These are phyloP conservation scores for Leccinum olivaceopallidum DNA, from an alignment of 768 basidiomycete genomes.

Conservation along the genomic window DNA sequence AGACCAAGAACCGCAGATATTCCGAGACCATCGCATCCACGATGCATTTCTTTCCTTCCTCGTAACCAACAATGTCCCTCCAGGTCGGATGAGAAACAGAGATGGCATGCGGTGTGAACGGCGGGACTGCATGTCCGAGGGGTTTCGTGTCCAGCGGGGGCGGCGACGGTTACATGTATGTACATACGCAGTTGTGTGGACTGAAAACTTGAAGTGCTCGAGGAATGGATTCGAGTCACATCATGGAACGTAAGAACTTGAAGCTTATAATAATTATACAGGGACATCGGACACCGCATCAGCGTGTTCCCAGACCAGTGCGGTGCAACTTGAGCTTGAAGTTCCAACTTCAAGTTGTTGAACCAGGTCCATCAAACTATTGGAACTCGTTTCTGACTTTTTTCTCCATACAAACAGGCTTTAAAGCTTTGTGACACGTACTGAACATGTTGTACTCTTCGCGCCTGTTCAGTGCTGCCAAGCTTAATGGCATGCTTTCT, in stretches of 20 bases:
- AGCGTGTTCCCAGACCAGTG: too few species aligned
- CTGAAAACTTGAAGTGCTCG: neutral
- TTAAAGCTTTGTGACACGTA: neutral
- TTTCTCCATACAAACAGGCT: neutral
- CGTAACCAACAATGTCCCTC: slow-evolving; percentile 89
- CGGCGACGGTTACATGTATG: slow-evolving; percentile 4
- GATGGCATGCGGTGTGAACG: slow-evolving; percentile 82
- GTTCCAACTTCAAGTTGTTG: too few species aligned
- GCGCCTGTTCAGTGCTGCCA: too few species aligned
- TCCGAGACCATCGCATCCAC: slow-evolving; percentile 80
- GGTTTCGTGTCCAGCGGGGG: slow-evolving; percentile 16
- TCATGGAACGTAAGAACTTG: too few species aligned
- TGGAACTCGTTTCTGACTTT: neutral
- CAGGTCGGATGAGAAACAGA: slow-evolving; percentile 95
- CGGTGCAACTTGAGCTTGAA: too few species aligned
- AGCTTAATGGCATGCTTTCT: too few species aligned
- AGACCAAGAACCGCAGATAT: slow-evolving; percentile 85
- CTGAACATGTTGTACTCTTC: too few species aligned
- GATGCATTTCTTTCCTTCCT: slow-evolving; percentile 83
- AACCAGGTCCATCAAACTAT: neutral
- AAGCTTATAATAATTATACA: too few species aligned
- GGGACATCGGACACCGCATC: neutral
- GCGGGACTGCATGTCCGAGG: slow-evolving; percentile 58
- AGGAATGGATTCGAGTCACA: neutral
- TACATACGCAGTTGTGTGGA: neutral